Conservation (phyloP, 345 rosid species). For the Jatropha curcas region DNA sequence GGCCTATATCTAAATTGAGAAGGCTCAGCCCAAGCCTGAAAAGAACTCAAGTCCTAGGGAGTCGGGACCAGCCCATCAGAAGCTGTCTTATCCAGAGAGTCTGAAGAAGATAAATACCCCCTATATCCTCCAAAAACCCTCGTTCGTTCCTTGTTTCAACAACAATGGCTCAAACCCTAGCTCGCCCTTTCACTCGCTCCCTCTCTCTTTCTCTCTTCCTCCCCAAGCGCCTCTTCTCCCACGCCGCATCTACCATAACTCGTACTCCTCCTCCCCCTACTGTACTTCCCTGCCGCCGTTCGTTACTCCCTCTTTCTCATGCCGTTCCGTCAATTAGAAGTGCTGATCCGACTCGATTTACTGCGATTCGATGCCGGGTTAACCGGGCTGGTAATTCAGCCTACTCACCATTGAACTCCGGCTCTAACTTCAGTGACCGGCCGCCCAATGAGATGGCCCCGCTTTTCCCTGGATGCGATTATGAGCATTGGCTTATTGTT, state of each 20-base stretch:
- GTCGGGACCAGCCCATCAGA: too few relatives aligned
- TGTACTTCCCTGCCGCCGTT: slow-evolving; percentile 42
- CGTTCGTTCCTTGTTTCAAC: background rate
- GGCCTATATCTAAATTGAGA: too few relatives aligned
- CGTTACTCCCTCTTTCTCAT: slow-evolving; percentile 34
- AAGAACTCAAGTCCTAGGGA: too few relatives aligned
- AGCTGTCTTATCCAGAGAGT: too few relatives aligned
- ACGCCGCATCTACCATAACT: slow-evolving; percentile 16
- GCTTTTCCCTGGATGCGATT: slow-evolving; percentile 91
- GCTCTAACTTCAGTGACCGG: slow-evolving; percentile 87
- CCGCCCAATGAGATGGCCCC: slow-evolving; percentile 97
- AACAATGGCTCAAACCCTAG: slow-evolving; percentile 67
- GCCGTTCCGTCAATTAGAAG: slow-evolving; percentile 23
- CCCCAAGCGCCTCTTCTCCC: slow-evolving; percentile 41
- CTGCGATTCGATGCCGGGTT: slow-evolving; percentile 64
- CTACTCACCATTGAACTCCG: slow-evolving; percentile 88
- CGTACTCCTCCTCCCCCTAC: slow-evolving; percentile 43
- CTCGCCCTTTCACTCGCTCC: slow-evolving; percentile 52
- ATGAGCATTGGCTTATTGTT: slow-evolving; percentile 94
- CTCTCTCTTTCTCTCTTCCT: slow-evolving; percentile 28
- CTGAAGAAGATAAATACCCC: too few relatives aligned
- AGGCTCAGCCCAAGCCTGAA: too few relatives aligned
- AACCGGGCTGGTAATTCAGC: slow-evolving; percentile 69
- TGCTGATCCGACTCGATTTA: slow-evolving; percentile 35
- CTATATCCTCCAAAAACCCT: background rate